Evolutionary conservation across 2,329 filamentous ascomycete species (phyloP).

Genomic region (Uncinocarpus reesii): DNA sequence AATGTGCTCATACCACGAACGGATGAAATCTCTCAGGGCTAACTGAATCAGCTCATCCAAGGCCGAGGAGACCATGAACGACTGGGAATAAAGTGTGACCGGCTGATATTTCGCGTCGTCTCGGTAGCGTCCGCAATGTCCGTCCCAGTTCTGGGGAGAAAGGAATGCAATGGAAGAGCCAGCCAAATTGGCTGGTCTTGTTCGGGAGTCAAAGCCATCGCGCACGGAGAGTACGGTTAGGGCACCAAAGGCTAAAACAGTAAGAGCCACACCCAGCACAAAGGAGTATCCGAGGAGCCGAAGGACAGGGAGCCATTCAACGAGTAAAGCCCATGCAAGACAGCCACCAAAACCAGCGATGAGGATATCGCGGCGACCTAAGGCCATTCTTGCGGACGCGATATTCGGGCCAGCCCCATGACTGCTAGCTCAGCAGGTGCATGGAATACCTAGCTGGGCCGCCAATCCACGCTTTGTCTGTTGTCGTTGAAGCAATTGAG

Average conservation of each 20-base stretch:
- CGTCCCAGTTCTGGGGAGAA: slow-evolving; percentile 53
- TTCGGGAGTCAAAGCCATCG: slow-evolving; percentile 35
- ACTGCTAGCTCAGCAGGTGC: slow-evolving; percentile 11
- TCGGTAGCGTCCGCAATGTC: slow-evolving; percentile 57
- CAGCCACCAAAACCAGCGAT: slow-evolving; percentile 41
- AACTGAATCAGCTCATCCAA: slow-evolving; percentile 69
- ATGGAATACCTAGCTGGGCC: not conserved
- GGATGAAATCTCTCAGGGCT: slow-evolving; percentile 73
- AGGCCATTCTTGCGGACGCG: slow-evolving; percentile 37
- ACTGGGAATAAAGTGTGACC: slow-evolving; percentile 62
- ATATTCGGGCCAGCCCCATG: slow-evolving; percentile 35
- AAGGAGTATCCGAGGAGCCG: slow-evolving; percentile 83
- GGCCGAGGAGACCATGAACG: slow-evolving; percentile 65
- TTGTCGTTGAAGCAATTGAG: not conserved
- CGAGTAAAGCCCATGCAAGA: slow-evolving; percentile 77
- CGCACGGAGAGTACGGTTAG: slow-evolving; percentile 50
- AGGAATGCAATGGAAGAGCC: slow-evolving; percentile 47
- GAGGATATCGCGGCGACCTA: slow-evolving; percentile 36
- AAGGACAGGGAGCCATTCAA: slow-evolving; percentile 70
- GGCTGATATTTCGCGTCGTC: slow-evolving; percentile 57
- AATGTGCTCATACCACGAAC: slow-evolving; percentile 79
- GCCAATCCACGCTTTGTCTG: not conserved
- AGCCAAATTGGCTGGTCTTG: slow-evolving; percentile 28
- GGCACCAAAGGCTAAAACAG: slow-evolving; percentile 47
- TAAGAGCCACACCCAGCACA: slow-evolving; percentile 52